Evolutionary conservation across 169 alveolate species (phyloP), one percentile per base, ranked within the genome.

Genomic region (Plasmodium cynomolgi): DNA sequence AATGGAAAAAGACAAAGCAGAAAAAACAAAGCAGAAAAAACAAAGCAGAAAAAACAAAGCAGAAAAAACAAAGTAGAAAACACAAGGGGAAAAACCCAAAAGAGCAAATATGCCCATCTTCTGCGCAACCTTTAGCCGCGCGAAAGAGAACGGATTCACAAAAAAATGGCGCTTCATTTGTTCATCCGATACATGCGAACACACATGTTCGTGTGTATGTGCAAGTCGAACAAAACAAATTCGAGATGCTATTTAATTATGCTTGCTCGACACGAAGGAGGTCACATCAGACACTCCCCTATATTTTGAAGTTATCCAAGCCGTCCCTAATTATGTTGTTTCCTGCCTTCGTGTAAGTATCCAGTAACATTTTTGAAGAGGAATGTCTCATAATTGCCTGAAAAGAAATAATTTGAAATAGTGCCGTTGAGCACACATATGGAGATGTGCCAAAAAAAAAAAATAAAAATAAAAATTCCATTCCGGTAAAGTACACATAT

Each of bases 331-430:
- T 95, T 71, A 95, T 95, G 74, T 93, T 81, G 41, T 95, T 92
- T 3, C 97, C 97, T 15, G 97, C 97, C 81, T 94, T 93, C 68
- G 97, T 96, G 62, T 96, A 96, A 29, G 96, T 96, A 75, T 96
- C 97, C 81, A 96, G 74, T 58, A 96, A 79, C 97, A 96, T 96
- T 91, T 96, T 96, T 20, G 96, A 92, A 41, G 96, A 94, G 33
- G 97, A 94, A 81, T 96, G 97, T 9, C 97, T 37, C 97, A 96
- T 96, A 62, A 96, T 95, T 31, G 97, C 97, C 97, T 95, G 93
- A 8, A 93, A 58, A 80, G 20, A 56, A 84, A 72, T 0, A 41
- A 56, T 83, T 54, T 17, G 17, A 83, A 17, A 13, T 81, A 47
- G 20, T 47, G 7, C 29, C 31, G 34, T 47, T 23, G 9, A 29